Conservation (phyloP, 2,329 filamentous ascomycete genomes). For the Tolypocladium ophioglossoides region DNA sequence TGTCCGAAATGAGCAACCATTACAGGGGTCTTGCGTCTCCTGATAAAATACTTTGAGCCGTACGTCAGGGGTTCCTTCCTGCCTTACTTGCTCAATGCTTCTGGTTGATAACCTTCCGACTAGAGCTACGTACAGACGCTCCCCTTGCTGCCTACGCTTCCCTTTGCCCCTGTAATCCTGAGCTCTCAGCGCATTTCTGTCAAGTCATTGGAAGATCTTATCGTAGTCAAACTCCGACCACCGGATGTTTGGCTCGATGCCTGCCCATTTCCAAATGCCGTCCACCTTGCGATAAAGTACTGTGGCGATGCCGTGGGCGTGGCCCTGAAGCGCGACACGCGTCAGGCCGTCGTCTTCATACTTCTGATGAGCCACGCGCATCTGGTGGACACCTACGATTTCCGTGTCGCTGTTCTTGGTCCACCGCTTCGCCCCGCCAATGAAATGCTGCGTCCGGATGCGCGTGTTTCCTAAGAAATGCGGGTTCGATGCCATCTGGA, state of each 20-base stretch:
- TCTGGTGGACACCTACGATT: constrained; percentile 43
- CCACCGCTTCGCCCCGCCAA: constrained; percentile 41
- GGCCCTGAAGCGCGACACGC: constrained; percentile 41
- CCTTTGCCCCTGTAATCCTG: too few relatives aligned
- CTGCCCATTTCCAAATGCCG: constrained; percentile 48
- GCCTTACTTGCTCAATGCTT: too few relatives aligned
- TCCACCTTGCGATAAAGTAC: constrained; percentile 48
- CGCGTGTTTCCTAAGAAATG: constrained; percentile 41
- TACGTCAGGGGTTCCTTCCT: too few relatives aligned
- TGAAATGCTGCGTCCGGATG: constrained; percentile 46
- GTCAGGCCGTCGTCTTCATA: constrained; percentile 36
- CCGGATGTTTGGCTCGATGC: constrained; percentile 39
- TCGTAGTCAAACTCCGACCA: constrained; percentile 47
- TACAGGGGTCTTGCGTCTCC: too few relatives aligned
- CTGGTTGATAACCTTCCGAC: too few relatives aligned
- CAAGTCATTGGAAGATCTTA: constrained; percentile 15
- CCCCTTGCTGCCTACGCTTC: too few relatives aligned
- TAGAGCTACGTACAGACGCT: too few relatives aligned
- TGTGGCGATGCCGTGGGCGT: constrained; percentile 44
- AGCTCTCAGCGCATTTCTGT: too few relatives aligned
- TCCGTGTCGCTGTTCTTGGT: constrained; percentile 35
- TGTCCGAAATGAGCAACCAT: too few relatives aligned
- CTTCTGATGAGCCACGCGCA: constrained; percentile 46
- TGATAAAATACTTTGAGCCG: too few relatives aligned
- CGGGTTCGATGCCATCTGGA: constrained; percentile 39